These are phyloP conservation scores for Barnettozyma pratensis DNA, from an alignment of 805 yeast species.

Conservation along the genomic window DNA sequence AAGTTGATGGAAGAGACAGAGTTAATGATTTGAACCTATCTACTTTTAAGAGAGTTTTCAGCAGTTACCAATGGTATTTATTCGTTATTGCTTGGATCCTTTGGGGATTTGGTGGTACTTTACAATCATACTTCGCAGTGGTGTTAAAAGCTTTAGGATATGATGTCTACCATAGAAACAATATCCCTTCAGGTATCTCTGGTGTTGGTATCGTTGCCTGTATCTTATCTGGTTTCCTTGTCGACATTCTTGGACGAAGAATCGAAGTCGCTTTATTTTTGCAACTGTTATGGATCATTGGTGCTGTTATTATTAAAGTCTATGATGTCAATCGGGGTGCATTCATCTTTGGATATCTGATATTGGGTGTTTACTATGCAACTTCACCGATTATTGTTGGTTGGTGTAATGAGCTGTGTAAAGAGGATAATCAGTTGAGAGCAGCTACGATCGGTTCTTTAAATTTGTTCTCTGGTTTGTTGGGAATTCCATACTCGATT, in stretches of 20 bases:
- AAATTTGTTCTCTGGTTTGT: slow-evolving; percentile 15
- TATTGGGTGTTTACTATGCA: slow-evolving; percentile 16
- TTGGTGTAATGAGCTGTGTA: slow-evolving; percentile 23
- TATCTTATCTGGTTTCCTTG: slow-evolving; percentile 14
- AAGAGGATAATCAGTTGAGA: slow-evolving; percentile 22
- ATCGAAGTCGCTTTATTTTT: slow-evolving; percentile 11
- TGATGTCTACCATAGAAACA: slow-evolving; percentile 20
- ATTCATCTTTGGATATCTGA: slow-evolving; percentile 14
- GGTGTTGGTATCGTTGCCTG: slow-evolving; percentile 19
- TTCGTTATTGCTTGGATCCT: slow-evolving; percentile 15
- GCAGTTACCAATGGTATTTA: slow-evolving; percentile 19
- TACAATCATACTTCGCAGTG: slow-evolving; percentile 12
- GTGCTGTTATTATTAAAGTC: slow-evolving; percentile 11
- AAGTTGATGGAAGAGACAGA: slow-evolving; percentile 14
- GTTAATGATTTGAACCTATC: slow-evolving; percentile 11
- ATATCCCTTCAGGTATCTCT: slow-evolving; percentile 16
- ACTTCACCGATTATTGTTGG: slow-evolving; percentile 16
- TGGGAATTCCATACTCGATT: slow-evolving; percentile 15
- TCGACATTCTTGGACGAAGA: slow-evolving; percentile 17
- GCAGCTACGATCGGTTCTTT: slow-evolving; percentile 21
- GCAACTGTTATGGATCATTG: slow-evolving; percentile 12
- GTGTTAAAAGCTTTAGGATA: slow-evolving; percentile 19
- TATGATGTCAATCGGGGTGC: slow-evolving; percentile 17
- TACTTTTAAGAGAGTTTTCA: slow-evolving; percentile 16
- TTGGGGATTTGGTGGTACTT: slow-evolving; percentile 11